phyloP scores from a whole-genome alignment of 2,329 filamentous ascomycete genomes.

The Pezicula radicicola region DNA sequence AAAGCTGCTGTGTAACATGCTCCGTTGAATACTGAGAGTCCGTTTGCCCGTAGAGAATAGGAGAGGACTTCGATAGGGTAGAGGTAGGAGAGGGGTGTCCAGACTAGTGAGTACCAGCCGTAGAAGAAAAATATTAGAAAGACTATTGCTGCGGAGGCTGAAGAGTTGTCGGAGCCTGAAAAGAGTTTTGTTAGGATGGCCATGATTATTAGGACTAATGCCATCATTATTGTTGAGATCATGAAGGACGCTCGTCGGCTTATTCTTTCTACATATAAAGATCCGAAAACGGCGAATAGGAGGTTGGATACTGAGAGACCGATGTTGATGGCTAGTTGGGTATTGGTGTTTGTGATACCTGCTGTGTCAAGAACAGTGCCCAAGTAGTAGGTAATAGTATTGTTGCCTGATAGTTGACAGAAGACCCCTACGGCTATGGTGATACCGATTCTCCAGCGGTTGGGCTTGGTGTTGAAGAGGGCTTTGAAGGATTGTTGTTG shows the following conservation, averaged over 20 bases:
- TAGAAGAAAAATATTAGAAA: conserved; percentile 1
- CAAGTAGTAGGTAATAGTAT: conserved; percentile 38
- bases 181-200: not conserved
- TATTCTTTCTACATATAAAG: conserved; percentile 24
- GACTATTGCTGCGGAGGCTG: not conserved
- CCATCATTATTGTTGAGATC: not conserved
- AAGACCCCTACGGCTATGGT: conserved; percentile 47
- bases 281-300: conserved; percentile 17
- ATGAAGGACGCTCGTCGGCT: conserved; percentile 13
- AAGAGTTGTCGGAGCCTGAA: not conserved
- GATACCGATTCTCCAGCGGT: conserved; percentile 49
- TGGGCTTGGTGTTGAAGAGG: conserved; percentile 41
- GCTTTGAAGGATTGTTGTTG: conserved; percentile 38
- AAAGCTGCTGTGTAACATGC: not conserved
- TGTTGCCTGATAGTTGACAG: conserved; percentile 51
- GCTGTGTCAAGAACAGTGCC: conserved; percentile 30
- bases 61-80: conserved; percentile 1
- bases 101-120: conserved; percentile 1
- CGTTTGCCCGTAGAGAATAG: not conserved
- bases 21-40: not conserved
- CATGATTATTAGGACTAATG: not conserved
- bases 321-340: conserved; percentile 21
- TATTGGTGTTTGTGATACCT: conserved; percentile 30
- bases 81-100: not conserved
- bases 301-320: conserved; percentile 21